Conservation (phyloP, 495 filamentous ascomycete species). For the Hypomontagnella monticulosa region DNA sequence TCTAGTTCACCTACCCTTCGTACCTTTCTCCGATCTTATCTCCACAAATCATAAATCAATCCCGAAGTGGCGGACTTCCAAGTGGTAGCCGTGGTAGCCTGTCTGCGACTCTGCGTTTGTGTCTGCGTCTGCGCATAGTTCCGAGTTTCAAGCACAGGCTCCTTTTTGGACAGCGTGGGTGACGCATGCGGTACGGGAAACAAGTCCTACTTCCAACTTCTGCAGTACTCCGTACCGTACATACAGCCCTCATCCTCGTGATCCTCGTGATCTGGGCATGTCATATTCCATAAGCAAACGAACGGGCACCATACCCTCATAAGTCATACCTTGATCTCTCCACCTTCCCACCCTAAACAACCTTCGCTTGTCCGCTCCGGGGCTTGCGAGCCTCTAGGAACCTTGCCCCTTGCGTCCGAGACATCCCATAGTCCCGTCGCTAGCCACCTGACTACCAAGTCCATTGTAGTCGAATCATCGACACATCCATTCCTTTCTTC, state of each 20-base stretch:
- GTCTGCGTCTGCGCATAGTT: conserved; percentile 12
- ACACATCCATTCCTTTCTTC: conserved; percentile 10
- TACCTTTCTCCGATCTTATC: conserved; percentile 41
- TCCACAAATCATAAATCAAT: conserved; percentile 33
- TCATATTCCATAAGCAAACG: conserved; percentile 30
- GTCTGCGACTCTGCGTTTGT: no score
- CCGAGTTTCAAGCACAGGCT: not conserved
- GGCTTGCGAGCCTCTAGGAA: conserved; percentile 39
- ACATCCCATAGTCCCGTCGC: conserved; percentile 26
- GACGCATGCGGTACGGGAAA: conserved; percentile 28
- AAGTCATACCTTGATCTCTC: conserved; percentile 35
- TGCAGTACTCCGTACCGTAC: conserved; percentile 25
- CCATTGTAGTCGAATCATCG: conserved; percentile 24
- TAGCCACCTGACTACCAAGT: conserved; percentile 29
- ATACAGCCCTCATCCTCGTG: conserved; percentile 16
- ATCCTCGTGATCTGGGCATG: conserved; percentile 26
- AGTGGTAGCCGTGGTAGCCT: no score
- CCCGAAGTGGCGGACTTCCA: conserved; percentile 38
- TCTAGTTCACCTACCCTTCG: no score
- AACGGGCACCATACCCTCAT: conserved; percentile 12
- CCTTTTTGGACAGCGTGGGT: conserved; percentile 18
- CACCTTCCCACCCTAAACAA: conserved; percentile 30
- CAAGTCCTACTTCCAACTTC: conserved; percentile 1
- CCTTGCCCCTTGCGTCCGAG: conserved; percentile 33
- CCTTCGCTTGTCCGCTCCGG: conserved; percentile 12